A percentile compares a stretch with the other conserved stretches of the same genome.
Evolutionary conservation across 225 moss, liverwort and hornwort species (phyloP).

Genomic region (Pleurozium schreberi): DNA sequence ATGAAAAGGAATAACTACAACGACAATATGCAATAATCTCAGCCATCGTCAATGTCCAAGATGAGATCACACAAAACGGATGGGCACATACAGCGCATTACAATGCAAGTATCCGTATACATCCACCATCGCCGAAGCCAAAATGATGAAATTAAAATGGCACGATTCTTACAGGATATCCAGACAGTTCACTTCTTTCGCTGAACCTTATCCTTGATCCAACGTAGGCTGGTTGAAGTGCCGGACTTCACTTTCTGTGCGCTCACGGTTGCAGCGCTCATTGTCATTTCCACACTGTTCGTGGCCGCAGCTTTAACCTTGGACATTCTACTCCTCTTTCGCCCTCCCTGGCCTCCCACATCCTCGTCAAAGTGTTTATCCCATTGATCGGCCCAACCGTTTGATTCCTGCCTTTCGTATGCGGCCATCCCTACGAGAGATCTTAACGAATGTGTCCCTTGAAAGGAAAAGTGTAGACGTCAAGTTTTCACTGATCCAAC

Average conservation of each 20-base stretch:
- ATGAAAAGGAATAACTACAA: not conserved
- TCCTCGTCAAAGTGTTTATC: constrained; percentile 70
- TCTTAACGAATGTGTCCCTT: not conserved
- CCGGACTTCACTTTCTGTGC: constrained; percentile 76
- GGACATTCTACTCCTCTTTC: constrained; percentile 66
- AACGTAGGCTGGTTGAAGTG: constrained; percentile 60
- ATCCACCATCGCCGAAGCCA: not conserved
- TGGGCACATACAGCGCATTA: not conserved
- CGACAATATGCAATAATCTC: not conserved
- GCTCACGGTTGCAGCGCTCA: constrained; percentile 55
- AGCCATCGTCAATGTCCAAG: not conserved
- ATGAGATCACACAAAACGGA: not conserved
- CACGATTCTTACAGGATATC: not conserved
- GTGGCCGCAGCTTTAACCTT: constrained; percentile 82
- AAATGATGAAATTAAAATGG: not conserved
- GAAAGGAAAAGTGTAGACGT: not conserved
- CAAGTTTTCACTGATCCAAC: not conserved
- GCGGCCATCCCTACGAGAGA: constrained; percentile 4
- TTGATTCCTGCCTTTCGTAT: constrained; percentile 43
- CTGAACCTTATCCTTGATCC: constrained; percentile 83
- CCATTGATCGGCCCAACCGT: constrained; percentile 92
- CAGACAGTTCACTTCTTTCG: constrained; percentile 32
- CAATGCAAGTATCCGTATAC: not conserved
- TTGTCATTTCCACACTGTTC: constrained; percentile 65
- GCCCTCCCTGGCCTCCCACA: constrained; percentile 6